Evolutionary conservation across 352 stramenopile genomes (phyloP).

Genomic region (Phytopythium delawarense): DNA sequence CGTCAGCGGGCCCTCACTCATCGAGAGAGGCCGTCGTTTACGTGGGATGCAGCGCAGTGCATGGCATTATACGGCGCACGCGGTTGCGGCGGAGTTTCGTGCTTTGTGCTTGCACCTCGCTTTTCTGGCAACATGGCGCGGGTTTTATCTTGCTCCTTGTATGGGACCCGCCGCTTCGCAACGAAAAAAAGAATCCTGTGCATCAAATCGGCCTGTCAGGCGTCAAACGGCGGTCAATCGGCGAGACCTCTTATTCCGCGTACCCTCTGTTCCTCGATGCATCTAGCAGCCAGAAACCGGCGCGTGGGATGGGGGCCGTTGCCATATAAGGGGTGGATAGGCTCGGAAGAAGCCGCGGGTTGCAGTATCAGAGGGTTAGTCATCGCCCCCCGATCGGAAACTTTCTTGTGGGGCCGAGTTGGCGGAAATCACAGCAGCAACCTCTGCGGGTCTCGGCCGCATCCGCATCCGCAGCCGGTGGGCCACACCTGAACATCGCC

Average conservation of each 20-base stretch:
- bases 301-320: neutral
- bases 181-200: neutral
- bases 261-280: neutral
- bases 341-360: neutral
- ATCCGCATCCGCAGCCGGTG: neutral
- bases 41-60: too few relatives aligned
- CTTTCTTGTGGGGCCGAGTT: conserved; percentile 16
- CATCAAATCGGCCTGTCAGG: neutral
- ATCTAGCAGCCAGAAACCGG: neutral
- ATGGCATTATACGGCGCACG: too few relatives aligned
- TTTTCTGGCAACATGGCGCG: too few relatives aligned
- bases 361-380: conserved; percentile 1
- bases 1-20: too few relatives aligned
- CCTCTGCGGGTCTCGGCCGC: neutral
- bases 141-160: too few relatives aligned
- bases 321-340: neutral
- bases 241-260: neutral
- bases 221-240: neutral
- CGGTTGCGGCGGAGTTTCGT: too few relatives aligned
- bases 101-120: too few relatives aligned
- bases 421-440: neutral
- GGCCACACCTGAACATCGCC: neutral
- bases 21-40: too few relatives aligned
- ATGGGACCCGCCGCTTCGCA: too few relatives aligned
- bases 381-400: neutral